Evolutionary conservation across 2,329 filamentous ascomycete species (phyloP), one percentile per base, ranked within the genome.

Genomic region (Sporothrix protearum): DNA sequence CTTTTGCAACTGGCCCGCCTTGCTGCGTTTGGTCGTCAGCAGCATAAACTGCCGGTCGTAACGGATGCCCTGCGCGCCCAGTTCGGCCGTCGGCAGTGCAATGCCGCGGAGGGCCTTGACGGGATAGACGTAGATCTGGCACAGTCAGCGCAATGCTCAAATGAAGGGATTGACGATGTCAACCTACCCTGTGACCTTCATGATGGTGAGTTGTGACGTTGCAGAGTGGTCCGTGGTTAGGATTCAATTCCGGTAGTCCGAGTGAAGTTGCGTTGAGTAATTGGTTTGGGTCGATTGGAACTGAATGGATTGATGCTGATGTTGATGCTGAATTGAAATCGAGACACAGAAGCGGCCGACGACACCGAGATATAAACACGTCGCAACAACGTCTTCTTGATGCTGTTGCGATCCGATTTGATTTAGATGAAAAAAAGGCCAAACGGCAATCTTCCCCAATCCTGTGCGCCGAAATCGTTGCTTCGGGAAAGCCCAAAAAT

Each of bases 21-120:
- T 80, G 75, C 22, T 82, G 77, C 74, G 64, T 22, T 64, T 49
- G 1, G 86, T 81, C 75, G 86, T 86, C 73, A 88, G 85, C 3
- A 93, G 85, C 87, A 93, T 92, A 80, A 92, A 93, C 45, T 84
- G 83, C 10, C 91, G 86, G 80, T 94, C 91, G 77, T 91, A 82
- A 53, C 83, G 81, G 75, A 92, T 83, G 16, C 91, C 91, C 74
- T 88, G 85, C n/a, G 83, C 82, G 5, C 85, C 86, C 63, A 92
- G 79, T n/a, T 80, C 79, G 2, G 89, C 84, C 0, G 81, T 79
- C 4, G 82, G 72, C 42, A 93, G 80, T 22, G 83, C 79, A 70
- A 90, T 86, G 68, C 86, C 87, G 47, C 88, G 87, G n/a, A 93
- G 84, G 8, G 86, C 89, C 78, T 93, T 93, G 80, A 93, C 89